A percentile compares a stretch with the other conserved stretches of the same genome.
These are phyloP conservation scores for Fraxinus quadrangulata DNA, from an alignment of 257 asterid species.

Conservation along the genomic window DNA sequence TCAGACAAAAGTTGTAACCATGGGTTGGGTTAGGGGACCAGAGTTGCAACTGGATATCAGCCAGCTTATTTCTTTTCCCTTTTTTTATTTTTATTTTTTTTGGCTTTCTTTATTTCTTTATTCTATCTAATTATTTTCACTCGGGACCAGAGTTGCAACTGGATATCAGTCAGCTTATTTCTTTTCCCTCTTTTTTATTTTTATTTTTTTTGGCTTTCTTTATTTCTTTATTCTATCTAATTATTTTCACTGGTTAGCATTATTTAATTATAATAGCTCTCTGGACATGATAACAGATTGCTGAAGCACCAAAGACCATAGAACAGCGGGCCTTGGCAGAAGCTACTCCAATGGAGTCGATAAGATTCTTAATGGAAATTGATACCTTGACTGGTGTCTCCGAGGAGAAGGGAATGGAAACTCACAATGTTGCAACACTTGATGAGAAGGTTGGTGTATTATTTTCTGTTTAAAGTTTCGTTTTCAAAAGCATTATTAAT, in stretches of 20 bases:
- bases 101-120: conserved; percentile 1
- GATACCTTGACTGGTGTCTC: conserved; percentile 40
- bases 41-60: conserved; percentile 5
- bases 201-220: not conserved
- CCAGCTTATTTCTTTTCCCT: not conserved
- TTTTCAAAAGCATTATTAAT: conserved; percentile 26
- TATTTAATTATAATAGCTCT: conserved; percentile 4
- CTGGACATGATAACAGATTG: conserved; percentile 36
- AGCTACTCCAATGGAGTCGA: conserved; percentile 80
- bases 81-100: not conserved
- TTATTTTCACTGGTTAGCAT: conserved; percentile 11
- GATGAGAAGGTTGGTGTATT: conserved; percentile 66
- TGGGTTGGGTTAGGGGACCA: not conserved
- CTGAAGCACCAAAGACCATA: conserved; percentile 33
- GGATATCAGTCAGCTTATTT: not conserved
- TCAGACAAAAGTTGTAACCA: not conserved
- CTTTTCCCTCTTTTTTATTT: too few relatives aligned
- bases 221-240: not conserved
- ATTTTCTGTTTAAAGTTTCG: conserved; percentile 17
- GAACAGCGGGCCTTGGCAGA: conserved; percentile 76
- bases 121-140: conserved; percentile 10
- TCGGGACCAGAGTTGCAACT: not conserved
- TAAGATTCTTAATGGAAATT: conserved; percentile 65
- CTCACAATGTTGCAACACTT: conserved; percentile 20
- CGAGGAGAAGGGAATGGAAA: conserved; percentile 42